These are phyloP conservation scores for Rhexocercosporidium sp. DNA, from an alignment of 2,329 filamentous ascomycete species.

Conservation along the genomic window DNA sequence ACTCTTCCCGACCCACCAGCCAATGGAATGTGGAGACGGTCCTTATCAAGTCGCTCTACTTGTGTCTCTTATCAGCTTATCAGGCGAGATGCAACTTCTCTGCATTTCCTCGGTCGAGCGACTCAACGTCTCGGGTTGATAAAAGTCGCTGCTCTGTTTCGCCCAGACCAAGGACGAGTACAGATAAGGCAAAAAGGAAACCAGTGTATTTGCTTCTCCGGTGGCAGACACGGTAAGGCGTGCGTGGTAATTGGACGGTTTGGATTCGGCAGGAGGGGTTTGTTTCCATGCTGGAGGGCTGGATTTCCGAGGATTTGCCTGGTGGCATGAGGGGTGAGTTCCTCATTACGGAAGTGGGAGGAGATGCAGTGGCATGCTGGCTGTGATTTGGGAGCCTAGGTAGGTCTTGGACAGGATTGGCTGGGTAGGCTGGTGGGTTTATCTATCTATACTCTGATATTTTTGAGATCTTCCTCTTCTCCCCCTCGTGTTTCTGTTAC, in stretches of 20 bases:
- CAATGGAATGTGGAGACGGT: neutral
- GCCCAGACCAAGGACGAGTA: too few relatives aligned
- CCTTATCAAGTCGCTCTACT: neutral
- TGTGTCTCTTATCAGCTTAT: neutral
- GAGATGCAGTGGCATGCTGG: neutral
- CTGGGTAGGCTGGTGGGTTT: neutral
- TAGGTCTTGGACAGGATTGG: neutral
- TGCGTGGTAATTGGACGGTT: neutral
- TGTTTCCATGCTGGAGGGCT: too few relatives aligned
- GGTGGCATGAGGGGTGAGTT: neutral
- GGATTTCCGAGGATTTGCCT: constrained; percentile 8
- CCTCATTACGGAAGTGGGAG: too few relatives aligned
- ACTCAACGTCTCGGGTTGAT: neutral
- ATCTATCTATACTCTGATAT: neutral
- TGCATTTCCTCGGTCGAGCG: constrained; percentile 3
- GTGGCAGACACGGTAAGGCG: neutral
- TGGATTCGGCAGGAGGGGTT: neutral
- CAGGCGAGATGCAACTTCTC: neutral
- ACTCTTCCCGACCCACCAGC: neutral
- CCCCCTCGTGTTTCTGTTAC: neutral
- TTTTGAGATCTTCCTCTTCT: neutral
- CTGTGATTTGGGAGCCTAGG: neutral
- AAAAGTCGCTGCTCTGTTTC: neutral
- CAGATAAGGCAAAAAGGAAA: constrained; percentile 1
- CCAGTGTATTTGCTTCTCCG: neutral